phyloP scores from a whole-genome alignment of 495 filamentous ascomycete species.

The Penicillium taxi region DNA sequence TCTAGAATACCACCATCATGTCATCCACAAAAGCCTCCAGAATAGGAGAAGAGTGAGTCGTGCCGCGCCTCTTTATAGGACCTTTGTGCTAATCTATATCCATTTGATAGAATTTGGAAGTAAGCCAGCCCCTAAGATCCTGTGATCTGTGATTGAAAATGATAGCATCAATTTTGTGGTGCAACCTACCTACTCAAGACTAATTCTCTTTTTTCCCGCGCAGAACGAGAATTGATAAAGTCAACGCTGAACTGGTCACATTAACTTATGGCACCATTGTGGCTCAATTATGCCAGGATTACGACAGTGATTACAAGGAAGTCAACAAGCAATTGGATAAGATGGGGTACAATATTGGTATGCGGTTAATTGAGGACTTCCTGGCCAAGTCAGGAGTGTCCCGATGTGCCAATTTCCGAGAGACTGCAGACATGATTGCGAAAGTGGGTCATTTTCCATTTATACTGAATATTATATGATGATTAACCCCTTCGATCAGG shows the following conservation, averaged over 20 bases:
- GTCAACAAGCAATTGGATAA: constrained; percentile 95
- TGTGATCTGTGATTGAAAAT: no score
- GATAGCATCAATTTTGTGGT: no score
- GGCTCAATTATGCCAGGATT: constrained; percentile 91
- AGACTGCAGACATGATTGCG: constrained; percentile 93
- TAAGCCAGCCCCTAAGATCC: constrained; percentile 45
- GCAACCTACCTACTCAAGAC: not conserved
- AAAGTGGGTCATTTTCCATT: constrained; percentile 51
- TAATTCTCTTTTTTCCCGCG: not conserved
- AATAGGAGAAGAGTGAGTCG: constrained; percentile 90
- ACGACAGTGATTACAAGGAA: constrained; percentile 82
- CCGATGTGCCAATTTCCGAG: constrained; percentile 83
- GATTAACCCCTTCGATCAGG: constrained; percentile 39
- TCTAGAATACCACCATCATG: constrained; percentile 30
- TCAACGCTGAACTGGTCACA: constrained; percentile 90
- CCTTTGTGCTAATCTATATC: constrained; percentile 12
- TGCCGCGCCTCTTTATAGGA: constrained; percentile 9
- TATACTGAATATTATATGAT: not conserved
- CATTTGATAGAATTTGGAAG: constrained; percentile 80
- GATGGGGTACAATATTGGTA: constrained; percentile 98
- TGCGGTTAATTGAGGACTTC: constrained; percentile 95
- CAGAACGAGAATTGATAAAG: constrained; percentile 60
- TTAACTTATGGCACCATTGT: constrained; percentile 98
- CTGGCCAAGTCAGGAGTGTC: constrained; percentile 87
- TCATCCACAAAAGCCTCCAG: constrained; percentile 79